Evolutionary conservation across 768 basidiomycete genomes (phyloP), one percentile per base, ranked within the genome.

Genomic region (Mycena metata): DNA sequence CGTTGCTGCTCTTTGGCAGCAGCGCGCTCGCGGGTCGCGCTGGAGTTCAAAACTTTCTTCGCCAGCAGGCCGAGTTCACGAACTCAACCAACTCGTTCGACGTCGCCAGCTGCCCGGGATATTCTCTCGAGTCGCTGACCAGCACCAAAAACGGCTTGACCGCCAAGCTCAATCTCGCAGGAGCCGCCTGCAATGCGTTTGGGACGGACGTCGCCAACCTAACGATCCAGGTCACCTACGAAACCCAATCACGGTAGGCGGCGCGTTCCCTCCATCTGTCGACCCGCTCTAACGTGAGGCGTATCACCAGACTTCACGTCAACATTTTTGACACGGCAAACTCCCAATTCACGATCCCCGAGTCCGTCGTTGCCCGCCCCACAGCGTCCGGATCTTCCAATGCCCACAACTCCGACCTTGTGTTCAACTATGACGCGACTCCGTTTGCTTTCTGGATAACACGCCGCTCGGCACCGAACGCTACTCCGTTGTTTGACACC

Each of bases 381-480:
- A 51, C 49, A 0, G 56, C 66, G 0, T 56, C 58, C 10, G 43
- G 56, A 21, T 46, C 45, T 1, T 41, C 23, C 6, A 71, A 79
- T 81, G 11, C 76, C 67, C n/a, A 78, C 15, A 79, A 76, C 0
- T 90, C 90, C 0, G 92, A 94, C 72, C 82, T 94, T 12, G 79
- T 89, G 5, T 94, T 94, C 81, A 89, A 93, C 74, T 88, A 89
- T 67, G 82, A 89, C 2, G 9, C 83, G 1, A 80, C 82, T 0
- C 92, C 93, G 0, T 94, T 94, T 75, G 88, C 89, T 2, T 94
- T 94, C 75, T 94, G 92, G 92, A 88, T 94, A 69, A 91, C 91
- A 1, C 87, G 92, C 49, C 86, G 88, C 24, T 86, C 88, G 5
- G 81, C 86, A 11, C 89, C 89, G 5, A 76, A 83, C 36, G 83